phyloP scores from a whole-genome alignment of 257 asterid species.

The Gardenia jasminoides region DNA sequence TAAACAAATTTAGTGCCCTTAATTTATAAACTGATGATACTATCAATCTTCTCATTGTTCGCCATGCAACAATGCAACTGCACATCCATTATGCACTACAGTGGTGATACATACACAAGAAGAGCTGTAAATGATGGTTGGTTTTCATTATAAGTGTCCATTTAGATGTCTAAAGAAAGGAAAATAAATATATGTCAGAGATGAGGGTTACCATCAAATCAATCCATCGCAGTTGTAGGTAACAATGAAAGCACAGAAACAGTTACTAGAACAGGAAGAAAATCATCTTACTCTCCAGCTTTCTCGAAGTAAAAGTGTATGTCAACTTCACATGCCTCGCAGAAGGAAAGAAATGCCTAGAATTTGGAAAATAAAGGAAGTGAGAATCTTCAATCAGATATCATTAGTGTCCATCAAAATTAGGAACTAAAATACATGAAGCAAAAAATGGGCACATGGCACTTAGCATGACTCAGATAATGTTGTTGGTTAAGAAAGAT shows the following conservation, averaged over 20 bases:
- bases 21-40: not conserved
- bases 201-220: not conserved
- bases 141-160: not conserved
- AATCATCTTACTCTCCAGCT: constrained; percentile 91
- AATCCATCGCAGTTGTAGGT: not conserved
- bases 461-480: not conserved
- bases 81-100: not conserved
- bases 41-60: not conserved
- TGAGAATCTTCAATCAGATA: not conserved
- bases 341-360: constrained; percentile 94
- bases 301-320: constrained; percentile 78
- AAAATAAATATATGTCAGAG: not conserved
- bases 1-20: not conserved
- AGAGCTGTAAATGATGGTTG: not conserved
- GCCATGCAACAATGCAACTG: not conserved
- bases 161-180: not conserved
- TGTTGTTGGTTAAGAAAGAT: not conserved
- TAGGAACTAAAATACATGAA: not conserved
- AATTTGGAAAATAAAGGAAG: constrained; percentile 13
- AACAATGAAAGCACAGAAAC: not conserved
- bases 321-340: constrained; percentile 97
- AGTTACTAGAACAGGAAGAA: constrained; percentile 22
- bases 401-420: not conserved
- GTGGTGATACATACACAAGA: not conserved
- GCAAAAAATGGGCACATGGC: not conserved